phyloP scores from a whole-genome alignment of 2,329 filamentous ascomycete species.

The Aspergillus persii region DNA sequence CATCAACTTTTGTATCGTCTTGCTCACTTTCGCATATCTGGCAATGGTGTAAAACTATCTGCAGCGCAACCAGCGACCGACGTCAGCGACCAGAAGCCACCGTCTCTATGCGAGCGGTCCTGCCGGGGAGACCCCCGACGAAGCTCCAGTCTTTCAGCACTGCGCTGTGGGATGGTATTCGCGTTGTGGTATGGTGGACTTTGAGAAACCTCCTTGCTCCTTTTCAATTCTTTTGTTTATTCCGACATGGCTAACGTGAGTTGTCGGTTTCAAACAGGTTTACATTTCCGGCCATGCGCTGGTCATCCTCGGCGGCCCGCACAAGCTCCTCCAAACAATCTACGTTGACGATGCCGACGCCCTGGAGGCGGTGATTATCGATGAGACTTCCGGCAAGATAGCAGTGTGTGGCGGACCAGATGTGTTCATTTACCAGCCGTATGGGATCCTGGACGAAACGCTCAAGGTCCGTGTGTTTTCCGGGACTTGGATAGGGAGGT shows the following conservation, averaged over 20 bases:
- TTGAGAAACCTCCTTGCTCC: not conserved
- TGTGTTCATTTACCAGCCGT: slow-evolving; percentile 76
- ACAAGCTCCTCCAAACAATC: slow-evolving; percentile 80
- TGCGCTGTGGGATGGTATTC: slow-evolving; percentile 68
- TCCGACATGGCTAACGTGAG: slow-evolving; percentile 9
- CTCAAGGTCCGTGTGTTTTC: slow-evolving; percentile 61
- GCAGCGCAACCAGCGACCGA: slow-evolving; percentile 27
- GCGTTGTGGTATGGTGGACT: slow-evolving; percentile 63
- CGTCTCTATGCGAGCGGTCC: slow-evolving; percentile 70
- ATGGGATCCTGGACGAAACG: slow-evolving; percentile 66
- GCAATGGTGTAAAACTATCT: slow-evolving; percentile 35
- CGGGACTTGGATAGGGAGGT: not conserved
- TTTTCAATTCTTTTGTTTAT: not conserved
- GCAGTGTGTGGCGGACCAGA: slow-evolving; percentile 66
- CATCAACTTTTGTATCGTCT: not conserved
- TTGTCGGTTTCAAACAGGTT: slow-evolving; percentile 51
- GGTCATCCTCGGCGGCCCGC: slow-evolving; percentile 73
- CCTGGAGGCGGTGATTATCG: slow-evolving; percentile 75
- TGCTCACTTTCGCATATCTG: slow-evolving; percentile 2
- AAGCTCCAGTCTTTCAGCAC: slow-evolving; percentile 75
- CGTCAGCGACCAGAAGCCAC: slow-evolving; percentile 22
- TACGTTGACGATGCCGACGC: slow-evolving; percentile 72
- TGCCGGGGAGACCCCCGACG: slow-evolving; percentile 74
- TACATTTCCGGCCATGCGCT: slow-evolving; percentile 90
- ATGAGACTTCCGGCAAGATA: slow-evolving; percentile 81